Evolutionary conservation across 352 stramenopile species (phyloP), one percentile per base, ranked within the genome.

Genomic region (Phytophthora pseudosyringae): DNA sequence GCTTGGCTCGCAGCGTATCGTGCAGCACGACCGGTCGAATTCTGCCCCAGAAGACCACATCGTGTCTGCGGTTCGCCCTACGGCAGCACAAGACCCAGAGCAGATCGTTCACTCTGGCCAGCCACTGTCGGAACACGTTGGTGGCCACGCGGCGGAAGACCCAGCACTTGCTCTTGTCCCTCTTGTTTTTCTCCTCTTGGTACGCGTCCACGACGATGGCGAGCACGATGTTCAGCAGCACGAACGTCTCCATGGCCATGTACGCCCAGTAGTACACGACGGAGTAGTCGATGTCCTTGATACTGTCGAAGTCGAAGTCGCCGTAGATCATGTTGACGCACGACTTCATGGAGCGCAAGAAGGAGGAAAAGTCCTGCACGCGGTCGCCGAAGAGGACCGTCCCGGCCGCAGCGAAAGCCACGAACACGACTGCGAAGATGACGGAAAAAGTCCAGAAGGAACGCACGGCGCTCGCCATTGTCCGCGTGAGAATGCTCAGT

Each of bases 191-290:
- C 13, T 76, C 79, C 31, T 83, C 66, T 8, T 68, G 63, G 48
- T 88, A 91, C 9, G 80, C 71, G 29, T 89, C 78, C 12, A 91
- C 67, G 1, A 91, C 78, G 43, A 91, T 90, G n/a, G 80, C 83
- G 9, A 91, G 73, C 61, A 90, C 82, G 60, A 91, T 89, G 45
- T 88, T 91, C 58, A 91, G 69, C 26, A 91, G 67, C 26, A 90
- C 69, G 44, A 91, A 81, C 18, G 71, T 83, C 61, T 86, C 75
- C 29, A 89, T 67, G 13, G 88, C 48, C 74, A 91, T 87, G 60
- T 86, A 87, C 8, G 48, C 39, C 83, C 80, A 90, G 59, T 91
- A 91, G 67, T 80, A 91, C 9, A 86, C 48, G 46, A 86, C 76
- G 0, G 76, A 75, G 18, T 71, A 67, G 51, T 87, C 58, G 10